Percentiles rank a stretch among this genome's conserved stretches.
These are phyloP conservation scores for Dentiscutata heterogama DNA, from an alignment of 371 early-diverging fungal genomes.

Conservation along the genomic window DNA sequence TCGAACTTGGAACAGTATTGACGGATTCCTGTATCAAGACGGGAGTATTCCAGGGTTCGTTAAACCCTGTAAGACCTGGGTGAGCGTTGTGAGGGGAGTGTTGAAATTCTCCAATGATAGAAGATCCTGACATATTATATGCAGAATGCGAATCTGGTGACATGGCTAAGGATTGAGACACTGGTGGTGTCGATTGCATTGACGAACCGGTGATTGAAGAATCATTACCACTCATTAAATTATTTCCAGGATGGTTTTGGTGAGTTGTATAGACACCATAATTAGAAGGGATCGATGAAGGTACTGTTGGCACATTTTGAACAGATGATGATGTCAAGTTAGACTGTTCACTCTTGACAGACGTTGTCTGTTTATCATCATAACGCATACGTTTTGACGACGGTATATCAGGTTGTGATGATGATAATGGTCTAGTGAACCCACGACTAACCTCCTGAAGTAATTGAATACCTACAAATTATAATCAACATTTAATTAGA, in stretches of 20 bases:
- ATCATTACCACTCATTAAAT: slow-evolving; percentile 33
- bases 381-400: slow-evolving; percentile 28
- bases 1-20: slow-evolving; percentile 13
- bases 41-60: slow-evolving; percentile 29
- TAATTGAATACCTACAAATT: slow-evolving; percentile 19
- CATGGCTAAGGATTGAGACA: background rate
- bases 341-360: slow-evolving; percentile 24
- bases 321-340: background rate
- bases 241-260: background rate
- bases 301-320: slow-evolving; percentile 4
- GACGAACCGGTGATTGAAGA: background rate
- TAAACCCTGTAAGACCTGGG: slow-evolving; percentile 19
- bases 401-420: background rate
- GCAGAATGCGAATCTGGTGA: slow-evolving; percentile 22
- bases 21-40: slow-evolving; percentile 37
- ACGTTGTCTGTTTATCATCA: slow-evolving; percentile 13
- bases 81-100: slow-evolving; percentile 6
- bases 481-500: background rate
- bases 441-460: slow-evolving; percentile 10
- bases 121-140: slow-evolving; percentile 21
- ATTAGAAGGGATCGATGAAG: slow-evolving; percentile 6
- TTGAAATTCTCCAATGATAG: slow-evolving; percentile 34
- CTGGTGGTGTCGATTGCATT: background rate
- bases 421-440: background rate
- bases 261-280: slow-evolving; percentile 12